These are phyloP conservation scores for Hypomontagnella submonticulosa DNA, from an alignment of 495 filamentous ascomycete genomes.

Conservation along the genomic window DNA sequence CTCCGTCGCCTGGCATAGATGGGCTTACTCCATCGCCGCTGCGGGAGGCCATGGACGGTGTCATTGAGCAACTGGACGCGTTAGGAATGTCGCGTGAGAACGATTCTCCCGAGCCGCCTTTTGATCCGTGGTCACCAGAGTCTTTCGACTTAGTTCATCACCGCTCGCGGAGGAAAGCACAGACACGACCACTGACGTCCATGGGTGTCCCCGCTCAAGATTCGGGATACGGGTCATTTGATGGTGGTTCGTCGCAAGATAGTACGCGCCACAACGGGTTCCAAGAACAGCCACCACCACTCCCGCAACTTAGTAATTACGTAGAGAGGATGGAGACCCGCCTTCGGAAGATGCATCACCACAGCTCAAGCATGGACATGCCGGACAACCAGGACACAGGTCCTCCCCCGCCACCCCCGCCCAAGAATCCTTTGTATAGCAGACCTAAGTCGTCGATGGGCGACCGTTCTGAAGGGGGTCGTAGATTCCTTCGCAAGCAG, in stretches of 20 bases:
- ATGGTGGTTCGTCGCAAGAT: slow-evolving; percentile 57
- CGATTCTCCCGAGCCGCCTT: slow-evolving; percentile 63
- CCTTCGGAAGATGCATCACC: slow-evolving; percentile 75
- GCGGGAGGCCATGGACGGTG: slow-evolving; percentile 95
- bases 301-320: slow-evolving; percentile 84
- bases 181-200: slow-evolving; percentile 74
- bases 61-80: slow-evolving; percentile 94
- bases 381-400: slow-evolving; percentile 54
- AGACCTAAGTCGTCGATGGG: slow-evolving; percentile 64
- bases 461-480: slow-evolving; percentile 41
- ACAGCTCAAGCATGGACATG: slow-evolving; percentile 54
- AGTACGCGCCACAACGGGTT: slow-evolving; percentile 52
- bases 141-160: slow-evolving; percentile 75
- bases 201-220: slow-evolving; percentile 71
- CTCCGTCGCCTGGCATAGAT: slow-evolving; percentile 69
- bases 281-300: slow-evolving; percentile 68
- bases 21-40: slow-evolving; percentile 91
- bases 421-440: slow-evolving; percentile 61
- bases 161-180: slow-evolving; percentile 50
- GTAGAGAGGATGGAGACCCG: slow-evolving; percentile 89
- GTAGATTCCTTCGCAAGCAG: slow-evolving; percentile 62
- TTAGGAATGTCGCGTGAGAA: slow-evolving; percentile 74
- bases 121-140: slow-evolving; percentile 92
- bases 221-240: slow-evolving; percentile 64
- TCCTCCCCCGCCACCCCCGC: slow-evolving; percentile 70